These are phyloP conservation scores for Beta lomatogona DNA, from an alignment of 179 eudicot genomes.

Conservation along the genomic window DNA sequence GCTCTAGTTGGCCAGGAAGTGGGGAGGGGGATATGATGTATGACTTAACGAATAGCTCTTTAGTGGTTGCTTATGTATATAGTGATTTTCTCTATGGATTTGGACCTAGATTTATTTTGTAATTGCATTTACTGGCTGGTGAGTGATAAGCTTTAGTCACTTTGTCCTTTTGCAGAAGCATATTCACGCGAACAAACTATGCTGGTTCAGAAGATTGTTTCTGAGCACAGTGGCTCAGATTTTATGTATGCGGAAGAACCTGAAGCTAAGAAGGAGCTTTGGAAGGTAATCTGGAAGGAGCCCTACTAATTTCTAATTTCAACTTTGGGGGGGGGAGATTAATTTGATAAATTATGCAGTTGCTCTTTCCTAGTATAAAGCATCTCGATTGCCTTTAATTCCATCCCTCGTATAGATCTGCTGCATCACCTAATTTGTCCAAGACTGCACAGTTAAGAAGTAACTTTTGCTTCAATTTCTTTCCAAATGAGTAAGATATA, in stretches of 20 bases:
- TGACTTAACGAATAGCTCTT: not conserved
- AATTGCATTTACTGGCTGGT: not conserved
- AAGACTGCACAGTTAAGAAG: not conserved
- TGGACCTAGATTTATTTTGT: not conserved
- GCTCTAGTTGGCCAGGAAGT: too few relatives aligned
- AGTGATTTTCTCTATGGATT: not conserved
- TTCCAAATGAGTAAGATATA: not conserved
- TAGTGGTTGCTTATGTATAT: not conserved
- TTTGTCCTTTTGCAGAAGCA: slow-evolving; percentile 59
- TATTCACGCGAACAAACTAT: slow-evolving; percentile 85
- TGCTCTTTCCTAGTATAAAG: not conserved
- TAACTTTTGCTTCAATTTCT: not conserved
- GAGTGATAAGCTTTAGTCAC: slow-evolving; percentile 1
- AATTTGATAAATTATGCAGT: not conserved
- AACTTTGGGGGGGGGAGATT: not conserved
- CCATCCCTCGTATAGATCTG: not conserved
- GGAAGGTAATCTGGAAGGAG: slow-evolving; percentile 61
- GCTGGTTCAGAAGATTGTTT: slow-evolving; percentile 82
- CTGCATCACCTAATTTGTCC: not conserved
- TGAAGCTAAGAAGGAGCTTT: slow-evolving; percentile 94
- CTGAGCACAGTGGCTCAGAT: slow-evolving; percentile 87
- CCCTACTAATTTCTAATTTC: not conserved
- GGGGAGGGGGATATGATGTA: not conserved
- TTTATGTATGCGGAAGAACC: slow-evolving; percentile 89
- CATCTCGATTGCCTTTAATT: not conserved